Conservation (phyloP, 2,329 filamentous ascomycete genomes). For the Clathrospora elynae region DNA sequence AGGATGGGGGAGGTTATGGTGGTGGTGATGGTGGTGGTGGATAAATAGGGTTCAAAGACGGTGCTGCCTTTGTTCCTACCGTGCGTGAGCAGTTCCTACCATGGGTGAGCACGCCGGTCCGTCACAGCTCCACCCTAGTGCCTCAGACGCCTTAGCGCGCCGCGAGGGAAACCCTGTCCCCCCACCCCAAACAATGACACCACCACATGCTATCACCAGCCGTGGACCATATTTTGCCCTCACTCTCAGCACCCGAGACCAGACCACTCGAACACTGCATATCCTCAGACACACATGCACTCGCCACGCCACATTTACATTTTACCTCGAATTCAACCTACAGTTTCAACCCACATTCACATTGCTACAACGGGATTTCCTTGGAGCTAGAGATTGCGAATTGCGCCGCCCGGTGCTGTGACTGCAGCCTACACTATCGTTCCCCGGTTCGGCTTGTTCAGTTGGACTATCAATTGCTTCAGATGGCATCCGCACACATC, state of each 20-base stretch:
- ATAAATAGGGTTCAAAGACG: conserved; percentile 13
- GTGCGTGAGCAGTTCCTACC: conserved; percentile 6
- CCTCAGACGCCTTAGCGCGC: conserved; percentile 13
- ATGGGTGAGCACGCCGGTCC: conserved; percentile 6
- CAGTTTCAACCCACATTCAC: too few species aligned
- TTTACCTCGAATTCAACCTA: not conserved
- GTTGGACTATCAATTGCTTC: not conserved
- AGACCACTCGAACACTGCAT: too few species aligned
- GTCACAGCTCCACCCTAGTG: conserved; percentile 22
- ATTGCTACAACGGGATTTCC: too few species aligned
- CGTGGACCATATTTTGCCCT: not conserved
- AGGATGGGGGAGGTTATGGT: conserved; percentile 31
- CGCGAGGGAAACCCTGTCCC: conserved; percentile 9
- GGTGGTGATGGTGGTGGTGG: conserved; percentile 38
- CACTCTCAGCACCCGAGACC: not conserved
- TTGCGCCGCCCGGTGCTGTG: not conserved
- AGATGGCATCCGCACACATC: too few species aligned
- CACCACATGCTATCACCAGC: conserved; percentile 5
- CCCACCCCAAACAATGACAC: conserved; percentile 14
- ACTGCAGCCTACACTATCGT: not conserved
- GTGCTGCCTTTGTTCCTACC: conserved; percentile 13
- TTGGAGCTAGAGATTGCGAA: too few species aligned
- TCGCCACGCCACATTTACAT: too few species aligned
- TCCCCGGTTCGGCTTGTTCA: not conserved
- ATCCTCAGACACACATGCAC: too few species aligned